Base-by-base conservation (phyloP, 345 rosid species). In the Garcia nutans region DNA sequence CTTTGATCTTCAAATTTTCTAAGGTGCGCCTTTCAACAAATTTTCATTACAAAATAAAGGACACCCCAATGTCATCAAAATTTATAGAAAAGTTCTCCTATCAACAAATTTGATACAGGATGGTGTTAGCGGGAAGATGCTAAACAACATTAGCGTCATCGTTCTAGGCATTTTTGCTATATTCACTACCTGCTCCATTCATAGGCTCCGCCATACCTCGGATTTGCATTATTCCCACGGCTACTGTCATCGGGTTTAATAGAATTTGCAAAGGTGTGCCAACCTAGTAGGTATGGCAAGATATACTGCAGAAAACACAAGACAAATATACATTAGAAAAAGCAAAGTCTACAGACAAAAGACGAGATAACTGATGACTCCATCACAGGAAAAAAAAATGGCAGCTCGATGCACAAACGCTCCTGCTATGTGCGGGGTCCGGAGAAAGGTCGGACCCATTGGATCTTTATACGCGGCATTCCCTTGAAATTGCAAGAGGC, bases 211-310 rank as follows among this genome's bases (percentile, higher is more conserved):
- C 93, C 95, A 63, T 81, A 85, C 82, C 87, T 86, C 28, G 97
- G 82, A 64, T 77, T 87, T 1, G 87, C 89, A 68, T 76, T 85
- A 74, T 85, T 91, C 61, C 47, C 49, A 1, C 84, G 84, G 78
- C 76, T 80, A 26, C 74, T 31, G n/a, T 88, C 89, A 45, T 86
- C 88, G 0, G 87, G 89, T 82, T 76, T 89, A 66, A 83, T 87
- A 68, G 92, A 79, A 77, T 78, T 82, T 2, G 90, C 91, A 72
- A 82, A 92, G 54, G 97, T 87, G 37, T 90, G 89, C 98, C 97
- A 94, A 41, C 97, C 98, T 74, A 94, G 63, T 19, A 94, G 85
- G 83, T 88, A 85, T 0, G 98, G 98, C 86, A 94, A 80, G 67
- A 92, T 71, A 73, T 86, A 94, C 97, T 94, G 93, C 87, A 74